Conservation (phyloP, 2,329 filamentous ascomycete species). For the Phialophora tarda region DNA sequence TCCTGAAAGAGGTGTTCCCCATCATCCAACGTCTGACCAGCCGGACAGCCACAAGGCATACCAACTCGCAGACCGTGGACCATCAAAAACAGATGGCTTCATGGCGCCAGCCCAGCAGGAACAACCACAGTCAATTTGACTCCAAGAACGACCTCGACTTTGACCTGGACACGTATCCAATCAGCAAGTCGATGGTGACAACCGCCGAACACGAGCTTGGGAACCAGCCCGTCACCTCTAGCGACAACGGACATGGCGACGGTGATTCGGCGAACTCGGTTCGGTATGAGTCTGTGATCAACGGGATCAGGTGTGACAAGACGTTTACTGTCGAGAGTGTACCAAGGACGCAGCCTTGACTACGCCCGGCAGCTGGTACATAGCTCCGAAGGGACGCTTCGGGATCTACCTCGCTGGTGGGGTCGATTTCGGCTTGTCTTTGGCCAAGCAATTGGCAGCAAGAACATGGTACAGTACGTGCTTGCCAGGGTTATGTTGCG, state of each 20-base stretch:
- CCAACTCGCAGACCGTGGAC: conserved; percentile 12
- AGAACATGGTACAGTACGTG: neutral
- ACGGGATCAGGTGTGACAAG: conserved; percentile 31
- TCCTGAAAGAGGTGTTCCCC: conserved; percentile 56
- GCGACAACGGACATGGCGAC: conserved; percentile 15
- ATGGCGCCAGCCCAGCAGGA: conserved; percentile 9
- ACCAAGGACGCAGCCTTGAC: conserved; percentile 9
- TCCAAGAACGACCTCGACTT: conserved; percentile 24
- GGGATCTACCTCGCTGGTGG: neutral
- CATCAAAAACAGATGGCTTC: conserved; percentile 5
- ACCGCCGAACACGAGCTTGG: conserved; percentile 20
- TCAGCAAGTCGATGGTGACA: conserved; percentile 28
- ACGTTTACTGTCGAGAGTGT: conserved; percentile 31
- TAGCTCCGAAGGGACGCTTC: neutral
- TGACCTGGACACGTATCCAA: conserved; percentile 30
- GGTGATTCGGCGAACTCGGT: conserved; percentile 25
- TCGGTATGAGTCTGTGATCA: conserved; percentile 14
- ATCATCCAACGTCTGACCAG: conserved; percentile 20
- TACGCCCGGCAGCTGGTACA: neutral
- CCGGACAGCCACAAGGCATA: conserved; percentile 9
- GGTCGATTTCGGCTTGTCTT: neutral
- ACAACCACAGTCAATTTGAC: conserved; percentile 18
- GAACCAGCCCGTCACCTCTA: neutral
- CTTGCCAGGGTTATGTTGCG: neutral
- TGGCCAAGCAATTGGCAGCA: neutral